These are phyloP conservation scores for Triglochin maritima DNA, from an alignment of 106 monocot genomes.

Conservation along the genomic window DNA sequence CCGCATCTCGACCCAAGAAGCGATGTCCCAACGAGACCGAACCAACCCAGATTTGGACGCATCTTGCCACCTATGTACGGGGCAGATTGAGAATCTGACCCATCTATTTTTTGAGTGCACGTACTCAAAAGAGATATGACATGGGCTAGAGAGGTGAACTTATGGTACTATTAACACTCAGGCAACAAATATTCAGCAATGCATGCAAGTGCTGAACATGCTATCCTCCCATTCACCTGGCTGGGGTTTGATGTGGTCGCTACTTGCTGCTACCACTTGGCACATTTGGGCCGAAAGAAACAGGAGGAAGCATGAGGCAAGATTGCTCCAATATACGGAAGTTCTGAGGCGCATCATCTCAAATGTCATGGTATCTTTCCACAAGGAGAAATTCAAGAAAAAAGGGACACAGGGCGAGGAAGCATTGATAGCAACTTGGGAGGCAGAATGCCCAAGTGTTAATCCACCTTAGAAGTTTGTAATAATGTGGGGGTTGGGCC, in stretches of 20 bases:
- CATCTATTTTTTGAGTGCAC: no score
- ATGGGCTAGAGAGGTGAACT: neutral
- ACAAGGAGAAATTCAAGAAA: neutral
- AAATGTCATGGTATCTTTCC: neutral
- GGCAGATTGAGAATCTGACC: no score
- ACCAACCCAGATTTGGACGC: no score
- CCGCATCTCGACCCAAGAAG: neutral
- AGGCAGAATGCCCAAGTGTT: no score
- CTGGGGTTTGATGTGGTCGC: neutral
- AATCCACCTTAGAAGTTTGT: no score
- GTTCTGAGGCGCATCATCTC: neutral
- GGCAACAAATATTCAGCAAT: neutral
- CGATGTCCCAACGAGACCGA: neutral
- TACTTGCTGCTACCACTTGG: neutral
- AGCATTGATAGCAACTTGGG: no score
- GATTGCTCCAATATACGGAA: neutral
- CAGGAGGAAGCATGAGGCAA: neutral
- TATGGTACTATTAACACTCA: neutral
- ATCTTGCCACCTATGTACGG: no score
- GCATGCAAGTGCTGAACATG: neutral
- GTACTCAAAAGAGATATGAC: neutral
- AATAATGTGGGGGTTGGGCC: no score
- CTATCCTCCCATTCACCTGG: neutral
- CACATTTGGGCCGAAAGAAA: neutral
- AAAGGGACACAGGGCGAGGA: neutral